These are phyloP conservation scores for Fusarium gaditjirri DNA, from an alignment of 2,329 filamentous ascomycete genomes.

Conservation along the genomic window DNA sequence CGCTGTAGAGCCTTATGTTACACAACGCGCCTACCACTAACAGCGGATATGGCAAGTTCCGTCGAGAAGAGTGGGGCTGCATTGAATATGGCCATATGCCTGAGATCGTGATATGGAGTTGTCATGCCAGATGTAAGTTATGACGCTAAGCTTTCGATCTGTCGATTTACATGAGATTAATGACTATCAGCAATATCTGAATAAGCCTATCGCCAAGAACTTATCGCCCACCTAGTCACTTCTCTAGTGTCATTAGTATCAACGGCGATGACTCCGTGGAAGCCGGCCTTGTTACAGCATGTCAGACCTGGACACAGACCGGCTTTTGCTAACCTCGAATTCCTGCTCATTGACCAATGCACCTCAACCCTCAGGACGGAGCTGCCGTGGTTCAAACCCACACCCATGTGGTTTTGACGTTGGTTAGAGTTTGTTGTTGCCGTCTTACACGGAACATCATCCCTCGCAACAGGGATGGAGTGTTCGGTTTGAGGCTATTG, in stretches of 20 bases:
- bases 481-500: conserved; percentile 15
- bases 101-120: conserved; percentile 9
- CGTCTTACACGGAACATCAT: not conserved
- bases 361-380: not conserved
- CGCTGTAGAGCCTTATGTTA: not conserved
- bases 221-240: conserved; percentile 8
- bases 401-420: not conserved
- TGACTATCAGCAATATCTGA: conserved; percentile 1
- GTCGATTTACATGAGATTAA: not conserved
- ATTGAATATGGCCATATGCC: not conserved
- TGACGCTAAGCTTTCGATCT: conserved; percentile 6
- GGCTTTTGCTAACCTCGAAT: conserved; percentile 24
- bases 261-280: conserved; percentile 13
- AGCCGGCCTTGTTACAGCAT: conserved; percentile 17
- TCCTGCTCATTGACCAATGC: conserved; percentile 13
- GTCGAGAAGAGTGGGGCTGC: not conserved
- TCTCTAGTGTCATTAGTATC: conserved; percentile 19
- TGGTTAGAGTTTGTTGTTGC: not conserved
- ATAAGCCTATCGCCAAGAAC: not conserved
- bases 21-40: conserved; percentile 1
- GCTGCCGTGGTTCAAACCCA: not conserved
- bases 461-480: not conserved
- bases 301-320: conserved; percentile 33
- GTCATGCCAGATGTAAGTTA: not conserved
- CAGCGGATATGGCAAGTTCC: not conserved